Evolutionary conservation across 352 stramenopile species (phyloP).

Genomic region (Phytopythium boreale): DNA sequence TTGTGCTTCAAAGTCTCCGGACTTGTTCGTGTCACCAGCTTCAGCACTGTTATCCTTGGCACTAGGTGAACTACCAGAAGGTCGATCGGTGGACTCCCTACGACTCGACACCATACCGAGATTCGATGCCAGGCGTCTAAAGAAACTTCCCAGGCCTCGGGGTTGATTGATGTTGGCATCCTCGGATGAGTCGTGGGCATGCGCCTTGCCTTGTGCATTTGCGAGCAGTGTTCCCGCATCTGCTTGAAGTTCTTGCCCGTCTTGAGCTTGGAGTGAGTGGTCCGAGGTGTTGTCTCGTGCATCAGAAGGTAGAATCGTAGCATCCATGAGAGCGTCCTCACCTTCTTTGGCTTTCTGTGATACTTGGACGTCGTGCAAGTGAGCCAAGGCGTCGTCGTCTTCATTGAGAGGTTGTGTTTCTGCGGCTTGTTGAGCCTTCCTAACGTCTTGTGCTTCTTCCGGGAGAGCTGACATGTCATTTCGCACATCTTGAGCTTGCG

Average conservation of each 20-base stretch:
- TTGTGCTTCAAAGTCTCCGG: neutral
- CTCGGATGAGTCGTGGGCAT: neutral
- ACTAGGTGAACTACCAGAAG: neutral
- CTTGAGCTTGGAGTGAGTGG: neutral
- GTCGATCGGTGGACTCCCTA: neutral
- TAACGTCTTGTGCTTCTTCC: neutral
- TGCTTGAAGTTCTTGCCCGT: neutral
- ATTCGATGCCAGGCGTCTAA: conserved; percentile 1
- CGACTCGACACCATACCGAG: neutral
- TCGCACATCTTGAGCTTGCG: no score
- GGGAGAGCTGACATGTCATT: no score
- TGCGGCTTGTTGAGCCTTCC: neutral
- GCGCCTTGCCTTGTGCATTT: neutral
- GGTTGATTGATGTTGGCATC: neutral
- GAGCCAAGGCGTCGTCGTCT: neutral
- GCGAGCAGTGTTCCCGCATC: neutral
- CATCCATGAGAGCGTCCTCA: neutral
- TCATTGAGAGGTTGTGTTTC: neutral
- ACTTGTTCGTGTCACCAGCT: neutral
- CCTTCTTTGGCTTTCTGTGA: neutral
- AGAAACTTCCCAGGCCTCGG: conserved; percentile 2
- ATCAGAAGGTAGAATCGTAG: neutral
- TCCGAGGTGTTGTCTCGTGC: neutral
- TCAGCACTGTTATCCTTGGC: neutral
- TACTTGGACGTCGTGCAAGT: neutral